These are phyloP conservation scores for Trichoderma endophyticum DNA, from an alignment of 2,329 filamentous ascomycete species.

Conservation along the genomic window DNA sequence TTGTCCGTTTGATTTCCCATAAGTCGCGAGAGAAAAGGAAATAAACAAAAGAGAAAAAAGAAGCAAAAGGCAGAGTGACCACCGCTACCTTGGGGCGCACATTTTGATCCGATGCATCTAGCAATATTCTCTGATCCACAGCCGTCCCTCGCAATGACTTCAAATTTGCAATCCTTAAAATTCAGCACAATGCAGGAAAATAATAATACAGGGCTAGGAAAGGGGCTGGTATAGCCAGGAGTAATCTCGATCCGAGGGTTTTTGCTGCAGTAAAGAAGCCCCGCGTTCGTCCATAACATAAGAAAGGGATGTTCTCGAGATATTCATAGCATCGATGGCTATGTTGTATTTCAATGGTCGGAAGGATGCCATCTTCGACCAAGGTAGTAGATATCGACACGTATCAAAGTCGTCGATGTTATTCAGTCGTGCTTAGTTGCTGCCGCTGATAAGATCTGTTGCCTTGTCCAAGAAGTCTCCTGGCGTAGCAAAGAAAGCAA, in stretches of 20 bases:
- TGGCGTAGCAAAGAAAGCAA: constrained; percentile 58
- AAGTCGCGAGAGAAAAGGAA: neutral
- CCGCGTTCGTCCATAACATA: neutral
- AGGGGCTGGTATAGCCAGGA: neutral
- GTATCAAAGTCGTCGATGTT: neutral
- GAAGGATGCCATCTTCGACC: neutral
- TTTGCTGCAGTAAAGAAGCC: neutral
- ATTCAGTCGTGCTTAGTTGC: neutral
- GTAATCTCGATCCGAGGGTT: neutral
- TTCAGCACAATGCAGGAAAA: neutral
- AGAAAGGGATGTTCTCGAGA: neutral
- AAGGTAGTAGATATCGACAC: neutral
- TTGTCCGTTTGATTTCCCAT: neutral
- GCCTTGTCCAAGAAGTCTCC: constrained; percentile 44
- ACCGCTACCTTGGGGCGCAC: neutral
- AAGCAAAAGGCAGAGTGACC: neutral
- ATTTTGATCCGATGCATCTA: neutral
- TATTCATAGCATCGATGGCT: neutral
- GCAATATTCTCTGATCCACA: neutral
- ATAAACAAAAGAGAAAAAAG: neutral
- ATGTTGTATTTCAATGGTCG: neutral
- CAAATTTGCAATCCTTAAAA: neutral
- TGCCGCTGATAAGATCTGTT: neutral
- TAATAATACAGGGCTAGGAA: constrained; percentile 7
- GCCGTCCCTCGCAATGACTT: neutral